phyloP scores from a whole-genome alignment of 2,329 filamentous ascomycete species.

The Biscogniauxia mediterranea region DNA sequence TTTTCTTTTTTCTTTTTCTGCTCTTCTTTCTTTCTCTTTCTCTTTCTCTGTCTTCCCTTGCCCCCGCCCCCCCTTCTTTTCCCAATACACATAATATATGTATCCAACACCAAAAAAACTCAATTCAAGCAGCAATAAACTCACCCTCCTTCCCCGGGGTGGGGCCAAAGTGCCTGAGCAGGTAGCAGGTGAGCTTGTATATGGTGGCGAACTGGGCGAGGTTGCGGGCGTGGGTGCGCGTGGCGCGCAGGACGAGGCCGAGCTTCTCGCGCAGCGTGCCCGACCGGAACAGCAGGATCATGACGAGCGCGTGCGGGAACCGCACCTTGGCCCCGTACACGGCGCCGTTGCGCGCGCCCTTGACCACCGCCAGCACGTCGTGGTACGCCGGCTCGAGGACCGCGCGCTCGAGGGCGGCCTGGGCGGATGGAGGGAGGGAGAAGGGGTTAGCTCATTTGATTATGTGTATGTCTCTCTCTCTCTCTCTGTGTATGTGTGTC shows the following conservation, averaged over 20 bases:
- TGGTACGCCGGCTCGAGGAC: constrained; percentile 82
- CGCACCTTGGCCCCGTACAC: constrained; percentile 97
- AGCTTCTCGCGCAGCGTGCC: constrained; percentile 83
- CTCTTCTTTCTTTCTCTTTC: neutral
- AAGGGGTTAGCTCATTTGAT: too few species aligned
- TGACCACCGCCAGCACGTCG: constrained; percentile 79
- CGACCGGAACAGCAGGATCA: constrained; percentile 95
- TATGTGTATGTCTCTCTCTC: too few species aligned
- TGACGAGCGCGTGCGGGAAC: constrained; percentile 96
- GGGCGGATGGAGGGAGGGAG: neutral
- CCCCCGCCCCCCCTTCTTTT: too few species aligned
- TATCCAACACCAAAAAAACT: too few species aligned
- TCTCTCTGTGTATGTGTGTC: too few species aligned
- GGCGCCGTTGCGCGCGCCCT: constrained; percentile 92
- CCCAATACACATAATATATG: too few species aligned
- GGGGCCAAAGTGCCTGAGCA: constrained; percentile 62
- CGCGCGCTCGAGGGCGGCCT: constrained; percentile 72
- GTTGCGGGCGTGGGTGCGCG: constrained; percentile 85
- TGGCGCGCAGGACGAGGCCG: constrained; percentile 77
- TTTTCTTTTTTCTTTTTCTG: neutral
- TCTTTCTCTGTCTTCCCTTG: too few species aligned
- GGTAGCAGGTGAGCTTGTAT: constrained; percentile 81
- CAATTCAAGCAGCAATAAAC: too few species aligned
- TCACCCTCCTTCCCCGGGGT: constrained; percentile 59
- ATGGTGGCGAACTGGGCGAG: constrained; percentile 86